Conservation (phyloP, 495 filamentous ascomycete species). For the Tuber calosporum region DNA sequence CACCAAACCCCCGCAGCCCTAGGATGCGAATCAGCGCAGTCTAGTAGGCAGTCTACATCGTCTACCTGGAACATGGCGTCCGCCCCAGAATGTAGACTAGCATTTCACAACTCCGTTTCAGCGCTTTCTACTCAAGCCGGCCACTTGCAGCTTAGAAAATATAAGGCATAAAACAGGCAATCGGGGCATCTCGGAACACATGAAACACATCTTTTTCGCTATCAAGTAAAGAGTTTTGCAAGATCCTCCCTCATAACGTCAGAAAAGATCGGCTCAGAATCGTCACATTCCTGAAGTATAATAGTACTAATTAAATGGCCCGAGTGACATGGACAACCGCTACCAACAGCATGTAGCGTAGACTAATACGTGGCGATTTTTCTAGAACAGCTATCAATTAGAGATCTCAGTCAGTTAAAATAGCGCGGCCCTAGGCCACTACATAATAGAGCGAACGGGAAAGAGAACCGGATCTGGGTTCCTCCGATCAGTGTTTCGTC, state of each 20-base stretch:
- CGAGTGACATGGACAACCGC: neutral
- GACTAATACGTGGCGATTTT: neutral
- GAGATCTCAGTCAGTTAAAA: neutral
- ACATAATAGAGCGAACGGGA: neutral
- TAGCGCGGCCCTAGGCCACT: neutral
- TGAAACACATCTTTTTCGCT: neutral
- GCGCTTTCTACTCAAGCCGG: neutral
- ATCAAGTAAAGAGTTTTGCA: neutral
- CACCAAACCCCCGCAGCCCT: neutral
- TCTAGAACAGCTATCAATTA: neutral
- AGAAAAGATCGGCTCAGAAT: neutral
- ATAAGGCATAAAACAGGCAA: neutral
- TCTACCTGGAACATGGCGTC: neutral
- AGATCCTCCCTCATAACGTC: neutral
- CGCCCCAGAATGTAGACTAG: neutral
- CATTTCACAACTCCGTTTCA: neutral
- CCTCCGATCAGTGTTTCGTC: neutral
- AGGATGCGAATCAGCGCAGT: neutral
- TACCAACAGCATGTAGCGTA: neutral
- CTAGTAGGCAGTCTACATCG: neutral
- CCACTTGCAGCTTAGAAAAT: neutral
- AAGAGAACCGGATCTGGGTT: neutral
- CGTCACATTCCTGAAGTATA: neutral
- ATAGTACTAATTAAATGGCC: neutral
- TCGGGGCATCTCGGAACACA: neutral